Evolutionary conservation across 2,329 filamentous ascomycete species (phyloP).

Genomic region (Tolypocladium pustulatum): DNA sequence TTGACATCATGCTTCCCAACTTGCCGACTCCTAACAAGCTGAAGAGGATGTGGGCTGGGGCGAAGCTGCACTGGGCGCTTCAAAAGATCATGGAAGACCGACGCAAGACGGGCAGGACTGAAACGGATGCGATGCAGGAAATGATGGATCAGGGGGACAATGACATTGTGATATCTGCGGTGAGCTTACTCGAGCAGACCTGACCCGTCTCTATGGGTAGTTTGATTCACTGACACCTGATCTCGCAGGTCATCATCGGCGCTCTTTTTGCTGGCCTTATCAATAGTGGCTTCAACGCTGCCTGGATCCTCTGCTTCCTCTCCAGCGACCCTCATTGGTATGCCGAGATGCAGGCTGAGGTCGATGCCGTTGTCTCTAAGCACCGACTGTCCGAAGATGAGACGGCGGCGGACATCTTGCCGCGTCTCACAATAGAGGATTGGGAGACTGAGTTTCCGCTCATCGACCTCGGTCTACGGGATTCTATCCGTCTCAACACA

Average conservation of each 20-base stretch:
- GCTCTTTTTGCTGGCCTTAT: conserved; percentile 45
- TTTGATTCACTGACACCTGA: neutral
- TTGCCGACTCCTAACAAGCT: conserved; percentile 33
- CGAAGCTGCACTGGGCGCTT: conserved; percentile 36
- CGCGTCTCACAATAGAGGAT: conserved; percentile 34
- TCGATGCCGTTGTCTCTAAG: conserved; percentile 31
- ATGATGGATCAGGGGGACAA: conserved; percentile 40
- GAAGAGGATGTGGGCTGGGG: conserved; percentile 31
- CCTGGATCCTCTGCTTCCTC: conserved; percentile 41
- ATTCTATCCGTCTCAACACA: conserved; percentile 40
- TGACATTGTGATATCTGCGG: conserved; percentile 29
- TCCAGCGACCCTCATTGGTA: conserved; percentile 35
- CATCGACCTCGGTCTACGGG: conserved; percentile 39
- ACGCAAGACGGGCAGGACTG: conserved; percentile 25
- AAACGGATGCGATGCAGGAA: conserved; percentile 41
- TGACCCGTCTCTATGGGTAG: neutral
- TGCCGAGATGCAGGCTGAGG: conserved; percentile 31
- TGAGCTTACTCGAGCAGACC: conserved; percentile 11
- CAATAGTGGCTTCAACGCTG: conserved; percentile 46
- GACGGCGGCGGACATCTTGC: conserved; percentile 24
- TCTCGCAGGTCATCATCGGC: conserved; percentile 35
- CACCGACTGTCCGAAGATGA: conserved; percentile 23
- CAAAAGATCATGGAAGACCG: conserved; percentile 35
- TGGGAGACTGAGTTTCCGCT: conserved; percentile 46
- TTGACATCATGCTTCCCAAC: conserved; percentile 41